These are phyloP conservation scores for Pichia sp. DNA, from an alignment of 1,139 yeast species.

Conservation along the genomic window DNA sequence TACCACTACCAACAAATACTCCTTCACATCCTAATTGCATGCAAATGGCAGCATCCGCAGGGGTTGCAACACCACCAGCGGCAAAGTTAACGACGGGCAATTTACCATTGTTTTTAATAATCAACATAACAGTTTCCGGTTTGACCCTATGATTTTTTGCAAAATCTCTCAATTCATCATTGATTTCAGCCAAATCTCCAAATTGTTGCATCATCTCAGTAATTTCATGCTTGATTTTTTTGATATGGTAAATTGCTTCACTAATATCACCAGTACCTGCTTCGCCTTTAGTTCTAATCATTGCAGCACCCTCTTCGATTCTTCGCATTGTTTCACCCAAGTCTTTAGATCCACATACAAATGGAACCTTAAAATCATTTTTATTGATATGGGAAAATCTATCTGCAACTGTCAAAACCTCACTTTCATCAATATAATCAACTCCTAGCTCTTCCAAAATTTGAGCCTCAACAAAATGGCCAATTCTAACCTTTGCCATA, in stretches of 20 bases:
- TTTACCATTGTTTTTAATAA: constrained; percentile 48
- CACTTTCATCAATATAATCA: constrained; percentile 82
- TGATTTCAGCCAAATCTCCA: constrained; percentile 22
- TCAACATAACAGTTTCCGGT: constrained; percentile 40
- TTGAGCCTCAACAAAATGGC: constrained; percentile 81
- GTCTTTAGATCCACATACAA: constrained; percentile 81
- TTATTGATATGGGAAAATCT: constrained; percentile 59
- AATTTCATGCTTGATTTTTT: constrained; percentile 51
- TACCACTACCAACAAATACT: constrained; percentile 86
- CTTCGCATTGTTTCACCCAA: constrained; percentile 82
- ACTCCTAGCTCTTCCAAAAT: constrained; percentile 64
- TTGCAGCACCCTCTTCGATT: constrained; percentile 78
- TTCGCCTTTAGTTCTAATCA: constrained; percentile 85
- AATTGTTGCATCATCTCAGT: constrained; percentile 33
- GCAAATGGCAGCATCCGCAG: constrained; percentile 82
- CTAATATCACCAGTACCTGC: constrained; percentile 88
- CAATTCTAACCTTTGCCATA: constrained; percentile 86
- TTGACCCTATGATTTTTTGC: constrained; percentile 62
- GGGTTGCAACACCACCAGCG: constrained; percentile 88
- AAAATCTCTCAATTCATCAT: constrained; percentile 34
- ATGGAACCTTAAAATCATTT: constrained; percentile 58
- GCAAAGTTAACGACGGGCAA: constrained; percentile 85
- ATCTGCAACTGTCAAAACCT: constrained; percentile 79
- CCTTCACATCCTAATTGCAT: constrained; percentile 94
- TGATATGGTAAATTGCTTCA: constrained; percentile 76